These are phyloP conservation scores for Panicum hallii DNA, from an alignment of 202 grass and related monocot species.

Conservation along the genomic window DNA sequence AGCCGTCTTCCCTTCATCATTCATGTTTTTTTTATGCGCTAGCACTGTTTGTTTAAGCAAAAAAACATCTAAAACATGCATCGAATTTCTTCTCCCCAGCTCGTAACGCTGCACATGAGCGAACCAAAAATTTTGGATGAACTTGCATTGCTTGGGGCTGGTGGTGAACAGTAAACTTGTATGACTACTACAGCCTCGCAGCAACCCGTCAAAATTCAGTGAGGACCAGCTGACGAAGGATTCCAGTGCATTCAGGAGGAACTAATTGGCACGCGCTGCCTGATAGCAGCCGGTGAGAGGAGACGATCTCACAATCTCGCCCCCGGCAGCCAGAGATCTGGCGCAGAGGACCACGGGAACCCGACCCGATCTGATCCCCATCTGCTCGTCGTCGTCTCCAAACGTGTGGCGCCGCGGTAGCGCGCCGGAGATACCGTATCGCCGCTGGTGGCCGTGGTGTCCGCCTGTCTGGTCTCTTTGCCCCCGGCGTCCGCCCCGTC, in stretches of 20 bases:
- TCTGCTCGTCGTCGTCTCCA: not conserved
- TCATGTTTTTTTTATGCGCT: not conserved
- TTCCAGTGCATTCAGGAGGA: not conserved
- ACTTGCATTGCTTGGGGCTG: not conserved
- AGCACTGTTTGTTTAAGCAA: not conserved
- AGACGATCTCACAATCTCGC: not conserved
- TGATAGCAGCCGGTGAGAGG: not conserved
- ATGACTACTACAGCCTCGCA: not conserved
- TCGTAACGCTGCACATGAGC: not conserved
- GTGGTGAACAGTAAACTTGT: not conserved
- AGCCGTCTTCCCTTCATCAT: not conserved
- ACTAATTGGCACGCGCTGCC: not conserved
- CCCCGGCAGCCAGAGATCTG: slow-evolving; percentile 3
- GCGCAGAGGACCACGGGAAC: not conserved
- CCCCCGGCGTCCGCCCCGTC: not conserved
- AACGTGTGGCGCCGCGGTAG: not conserved
- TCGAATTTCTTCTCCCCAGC: not conserved
- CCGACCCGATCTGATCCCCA: not conserved
- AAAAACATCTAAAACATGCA: not conserved
- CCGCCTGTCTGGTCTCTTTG: not conserved
- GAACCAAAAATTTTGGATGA: not conserved
- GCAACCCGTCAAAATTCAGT: not conserved
- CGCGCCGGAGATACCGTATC: not conserved
- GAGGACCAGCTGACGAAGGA: not conserved
- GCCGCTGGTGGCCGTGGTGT: not conserved